phyloP scores from a whole-genome alignment of 148 eudicot genomes.

The Rhododendron molle region DNA sequence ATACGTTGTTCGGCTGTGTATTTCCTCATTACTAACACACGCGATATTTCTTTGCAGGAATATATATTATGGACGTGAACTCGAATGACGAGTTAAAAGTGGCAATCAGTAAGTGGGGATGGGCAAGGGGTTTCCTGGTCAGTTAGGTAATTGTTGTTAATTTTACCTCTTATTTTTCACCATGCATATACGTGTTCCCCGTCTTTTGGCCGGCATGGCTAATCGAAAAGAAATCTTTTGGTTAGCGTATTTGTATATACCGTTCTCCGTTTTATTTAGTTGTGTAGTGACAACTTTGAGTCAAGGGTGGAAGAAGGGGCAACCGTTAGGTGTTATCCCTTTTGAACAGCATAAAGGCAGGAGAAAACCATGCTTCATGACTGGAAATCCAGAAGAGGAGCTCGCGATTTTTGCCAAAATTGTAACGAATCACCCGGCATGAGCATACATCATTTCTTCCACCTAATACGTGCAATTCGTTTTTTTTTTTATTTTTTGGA shows the following conservation, averaged over 20 bases:
- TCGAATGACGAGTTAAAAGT: slow-evolving; percentile 83
- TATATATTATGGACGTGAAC: slow-evolving; percentile 64
- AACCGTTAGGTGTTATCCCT: slow-evolving; percentile 69
- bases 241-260: background rate
- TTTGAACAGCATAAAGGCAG: slow-evolving; percentile 73
- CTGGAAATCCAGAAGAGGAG: slow-evolving; percentile 72
- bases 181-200: background rate
- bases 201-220: background rate
- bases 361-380: slow-evolving; percentile 68
- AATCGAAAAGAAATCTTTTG: background rate
- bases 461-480: background rate
- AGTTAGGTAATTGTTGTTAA: slow-evolving; percentile 45
- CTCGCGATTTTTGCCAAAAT: slow-evolving; percentile 86
- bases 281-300: slow-evolving; percentile 64
- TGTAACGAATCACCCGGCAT: slow-evolving; percentile 33
- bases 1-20: background rate
- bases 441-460: background rate
- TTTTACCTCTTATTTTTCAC: background rate
- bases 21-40: background rate
- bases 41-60: slow-evolving; percentile 40
- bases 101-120: slow-evolving; percentile 72
- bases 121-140: slow-evolving; percentile 98
- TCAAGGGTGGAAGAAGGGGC: slow-evolving; percentile 88
- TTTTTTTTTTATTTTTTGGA: background rate
- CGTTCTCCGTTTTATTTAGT: background rate